Base-by-base conservation (phyloP, 345 rosid genomes). In the Eucalyptus melliodora region DNA sequence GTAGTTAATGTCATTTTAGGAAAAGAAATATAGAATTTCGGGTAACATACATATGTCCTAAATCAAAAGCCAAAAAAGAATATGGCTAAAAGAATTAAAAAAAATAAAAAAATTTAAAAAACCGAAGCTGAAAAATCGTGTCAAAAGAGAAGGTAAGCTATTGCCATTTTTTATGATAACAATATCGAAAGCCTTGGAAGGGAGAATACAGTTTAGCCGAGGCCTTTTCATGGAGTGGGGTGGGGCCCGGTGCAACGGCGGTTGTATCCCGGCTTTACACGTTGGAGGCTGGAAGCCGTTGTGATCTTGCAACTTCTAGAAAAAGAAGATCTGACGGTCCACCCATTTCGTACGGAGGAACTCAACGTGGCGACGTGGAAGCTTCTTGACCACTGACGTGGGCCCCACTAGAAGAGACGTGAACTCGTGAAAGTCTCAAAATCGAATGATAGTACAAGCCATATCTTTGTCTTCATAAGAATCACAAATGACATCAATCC, bases 261-360 rank as follows among this genome's bases (percentile, higher is more conserved):
- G 91, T 92, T 92, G 90, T 92, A 91, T 88, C 87, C 34, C 72
- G 89, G 91, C 88, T 88, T 88, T 93, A 88, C 90, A 77, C 87
- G 30, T 88, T 90, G 53, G 42, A 49, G 89, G 60, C 60, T 55
- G 26, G 60, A 55, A 55, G 27, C 92, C 89, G 49, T 55, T 56
- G 8, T 1, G 89, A 90, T 90, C 88, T 53, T 87, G 56, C 17
- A 7, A 49, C 55, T 87, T n/a, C 72, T 13, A 30, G 53, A 24
- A 85, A 53, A 53, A 53, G 56, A 53, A 53, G 50, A 90, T 88
- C 88, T 1, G 14, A 56, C 56, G 91, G 88, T 88, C 91, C 77
- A 12, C 86, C 9, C 23, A 40, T 47, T 86, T n/a, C 89, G 40
- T 69, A 9, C 42, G 12, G 81, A 17, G 31, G 13, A 65, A 31